Evolutionary conservation across 2,329 filamentous ascomycete genomes (phyloP).

Genomic region (Aureobasidium subglaciale): DNA sequence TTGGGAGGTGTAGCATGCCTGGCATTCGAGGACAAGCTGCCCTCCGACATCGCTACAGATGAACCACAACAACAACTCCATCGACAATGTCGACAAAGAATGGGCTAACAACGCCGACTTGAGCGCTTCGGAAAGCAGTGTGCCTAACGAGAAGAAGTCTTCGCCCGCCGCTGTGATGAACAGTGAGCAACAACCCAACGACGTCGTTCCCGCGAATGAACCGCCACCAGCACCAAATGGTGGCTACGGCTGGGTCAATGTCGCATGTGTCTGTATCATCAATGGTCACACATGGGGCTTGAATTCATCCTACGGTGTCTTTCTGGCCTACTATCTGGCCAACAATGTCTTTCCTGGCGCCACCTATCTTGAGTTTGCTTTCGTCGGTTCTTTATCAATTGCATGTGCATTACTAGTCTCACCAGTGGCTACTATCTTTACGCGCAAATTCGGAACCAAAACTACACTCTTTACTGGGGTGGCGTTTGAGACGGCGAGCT

Average conservation of each 20-base stretch:
- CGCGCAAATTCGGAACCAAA: conserved; percentile 56
- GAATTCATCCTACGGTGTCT: conserved; percentile 57
- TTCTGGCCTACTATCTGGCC: conserved; percentile 67
- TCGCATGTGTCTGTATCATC: conserved; percentile 37
- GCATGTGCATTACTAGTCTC: conserved; percentile 60
- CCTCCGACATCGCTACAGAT: neutral
- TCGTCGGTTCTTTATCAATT: conserved; percentile 66
- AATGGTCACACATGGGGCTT: conserved; percentile 43
- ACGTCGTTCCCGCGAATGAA: neutral
- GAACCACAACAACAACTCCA: conserved; percentile 1
- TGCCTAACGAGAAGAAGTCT: neutral
- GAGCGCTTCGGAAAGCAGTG: neutral
- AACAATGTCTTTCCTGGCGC: conserved; percentile 57
- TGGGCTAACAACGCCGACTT: neutral
- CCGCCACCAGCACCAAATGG: conserved; percentile 34
- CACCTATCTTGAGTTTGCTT: conserved; percentile 62
- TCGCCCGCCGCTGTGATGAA: neutral
- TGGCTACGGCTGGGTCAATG: conserved; percentile 55
- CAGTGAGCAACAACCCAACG: neutral
- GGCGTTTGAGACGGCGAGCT: conserved; percentile 54
- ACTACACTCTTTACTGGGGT: conserved; percentile 58
- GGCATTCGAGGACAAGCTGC: neutral
- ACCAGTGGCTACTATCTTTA: conserved; percentile 57
- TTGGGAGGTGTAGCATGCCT: neutral
- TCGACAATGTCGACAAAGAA: conserved; percentile 8